Evolutionary conservation across 768 basidiomycete genomes (phyloP), one percentile per base, ranked within the genome.

Genomic region (Psilocybe sp.): DNA sequence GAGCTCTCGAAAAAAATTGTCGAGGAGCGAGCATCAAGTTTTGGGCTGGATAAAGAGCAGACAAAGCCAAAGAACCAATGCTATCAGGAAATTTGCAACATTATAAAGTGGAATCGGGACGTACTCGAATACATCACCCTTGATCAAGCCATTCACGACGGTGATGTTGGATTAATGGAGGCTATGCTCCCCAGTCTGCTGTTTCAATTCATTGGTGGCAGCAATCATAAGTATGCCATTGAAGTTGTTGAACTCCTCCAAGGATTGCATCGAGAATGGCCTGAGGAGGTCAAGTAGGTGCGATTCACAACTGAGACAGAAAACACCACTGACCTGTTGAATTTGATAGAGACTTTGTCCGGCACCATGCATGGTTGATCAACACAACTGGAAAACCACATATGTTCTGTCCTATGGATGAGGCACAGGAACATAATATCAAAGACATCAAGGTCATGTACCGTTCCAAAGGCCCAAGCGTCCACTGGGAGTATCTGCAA

Each of bases 131-230:
- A 72, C 46, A 50, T 77, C 31, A 60, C 64, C 1, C 60, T 78
- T 0, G 46, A 65, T 19, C 40, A 65, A 3, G 69, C 73, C 0
- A 71, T 75, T 14, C 58, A 54, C 35, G 31, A 46, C 3, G 72
- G 76, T 14, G 69, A 74, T 55, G 65, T 74, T 6, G 68, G 70
- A 1, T 9, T 58, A 1, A 67, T 74, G 64, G 66, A 72, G 47
- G 56, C 54, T 31, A 54, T 65, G 40, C 44, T 72, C 1, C 71
- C 70, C 3, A 28, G 36, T 1, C 50, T 72, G 1, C 49, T 69
- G 1, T 67, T 67, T 20, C 63, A 67, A 3, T 73, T 70, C 52
- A 16, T 51, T 18, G 72, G 70, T 0, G 68, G 69, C 5, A 52
- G 60, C 8, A 71, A 71, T 52, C 36, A 46, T 1, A 69, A 72